Evolutionary conservation across 2,329 filamentous ascomycete species (phyloP), one percentile per base, ranked within the genome.

Genomic region (Paracamarosporium sp.): DNA sequence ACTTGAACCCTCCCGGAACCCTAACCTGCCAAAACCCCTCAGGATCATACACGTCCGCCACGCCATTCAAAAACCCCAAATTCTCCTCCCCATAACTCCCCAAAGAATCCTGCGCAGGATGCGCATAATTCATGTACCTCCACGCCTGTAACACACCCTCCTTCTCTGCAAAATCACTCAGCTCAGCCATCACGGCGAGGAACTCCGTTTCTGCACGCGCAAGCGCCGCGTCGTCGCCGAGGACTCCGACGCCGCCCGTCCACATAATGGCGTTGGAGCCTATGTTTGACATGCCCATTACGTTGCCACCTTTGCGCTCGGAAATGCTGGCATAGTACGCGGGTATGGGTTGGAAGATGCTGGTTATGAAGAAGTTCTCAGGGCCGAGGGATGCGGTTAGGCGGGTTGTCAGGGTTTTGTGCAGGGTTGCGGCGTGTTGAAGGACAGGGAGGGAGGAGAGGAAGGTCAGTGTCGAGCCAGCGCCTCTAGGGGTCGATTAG

Each of bases 121-220:
- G 52, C 15, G 63, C 65, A 56, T 67, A 63, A 33, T 67, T 66
- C 54, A 67, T 25, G 46, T 63, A 67, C 24, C 28, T 24, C 6
- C 44, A 55, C 6, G 51, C 43, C 33, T n/a, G 30, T 5, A 36
- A 2, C 3, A 2, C 31, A 11, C 31, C 45, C 4, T 55, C 41
- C 17, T 41, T 40, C 17, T 38, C 35, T 8, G 53, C 56, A 12
- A 43, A 41, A 2, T 36, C 35, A 31, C 46, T 38, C 28, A 59
- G 12, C 17, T 44, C 27, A 17, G 35, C 41, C 1, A 35, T 33
- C 28, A 53, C 36, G 5, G n/a, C 22, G 2, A 22, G 30, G 12
- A 58, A 4, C 22, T 53, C 53, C n/a, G 46, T 33, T 9, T 53
- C 50, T n/a, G 41, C 59, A 30, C 50, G 25, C 1, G 52, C 45